phyloP scores from a whole-genome alignment of 1,139 yeast genomes.

The Debaryomyces coudertii region DNA sequence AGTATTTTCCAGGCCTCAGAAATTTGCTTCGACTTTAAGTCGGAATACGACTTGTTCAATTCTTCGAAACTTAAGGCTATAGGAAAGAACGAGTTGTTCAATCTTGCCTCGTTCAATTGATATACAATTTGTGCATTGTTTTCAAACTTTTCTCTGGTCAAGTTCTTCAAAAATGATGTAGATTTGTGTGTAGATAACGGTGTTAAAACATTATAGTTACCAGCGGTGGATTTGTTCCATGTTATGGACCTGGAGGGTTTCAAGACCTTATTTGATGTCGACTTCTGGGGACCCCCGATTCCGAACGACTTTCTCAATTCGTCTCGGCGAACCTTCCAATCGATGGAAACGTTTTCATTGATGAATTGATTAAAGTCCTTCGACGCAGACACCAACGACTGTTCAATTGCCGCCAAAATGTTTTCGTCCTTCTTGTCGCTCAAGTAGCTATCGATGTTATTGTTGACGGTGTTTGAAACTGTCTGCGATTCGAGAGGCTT shows the following conservation, averaged over 20 bases:
- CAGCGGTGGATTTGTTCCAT: constrained; percentile 44
- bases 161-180: constrained; percentile 32
- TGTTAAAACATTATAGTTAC: constrained; percentile 39
- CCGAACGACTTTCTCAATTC: constrained; percentile 75
- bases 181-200: constrained; percentile 30
- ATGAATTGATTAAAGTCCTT: constrained; percentile 81
- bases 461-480: constrained; percentile 9
- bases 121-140: constrained; percentile 72
- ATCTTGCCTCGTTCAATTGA: constrained; percentile 70
- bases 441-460: constrained; percentile 56
- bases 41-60: constrained; percentile 51
- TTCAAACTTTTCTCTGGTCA: constrained; percentile 65
- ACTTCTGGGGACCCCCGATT: constrained; percentile 15
- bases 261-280: constrained; percentile 15
- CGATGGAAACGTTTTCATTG: constrained; percentile 70
- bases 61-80: constrained; percentile 57
- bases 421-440: constrained; percentile 79
- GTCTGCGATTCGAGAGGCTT: constrained; percentile 12
- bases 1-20: constrained; percentile 67
- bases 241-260: constrained; percentile 25
- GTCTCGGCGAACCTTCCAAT: constrained; percentile 80
- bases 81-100: constrained; percentile 52
- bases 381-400: constrained; percentile 72
- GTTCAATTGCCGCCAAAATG: constrained; percentile 82
- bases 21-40: constrained; percentile 63